A percentile compares a stretch with the other conserved stretches of the same genome.
Conservation (phyloP, 192 early-diverging fungal genomes). For the Phlyctochytrium bullatum region DNA sequence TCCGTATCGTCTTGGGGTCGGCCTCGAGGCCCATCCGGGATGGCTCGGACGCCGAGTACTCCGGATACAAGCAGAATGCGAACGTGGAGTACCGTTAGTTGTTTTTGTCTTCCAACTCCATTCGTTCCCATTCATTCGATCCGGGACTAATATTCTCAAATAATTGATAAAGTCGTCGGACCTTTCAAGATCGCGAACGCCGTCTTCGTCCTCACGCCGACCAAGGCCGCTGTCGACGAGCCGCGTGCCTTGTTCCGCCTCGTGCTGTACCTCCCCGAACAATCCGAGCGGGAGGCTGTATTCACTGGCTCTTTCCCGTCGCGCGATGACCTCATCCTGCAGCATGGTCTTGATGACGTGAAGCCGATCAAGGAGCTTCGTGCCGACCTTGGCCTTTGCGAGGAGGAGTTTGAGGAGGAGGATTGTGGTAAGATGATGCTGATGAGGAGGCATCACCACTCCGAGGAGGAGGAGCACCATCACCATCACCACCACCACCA, state of each 20-base stretch:
- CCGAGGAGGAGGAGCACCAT: too few relatives aligned
- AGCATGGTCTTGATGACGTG: neutral
- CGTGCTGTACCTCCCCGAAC: conserved; percentile 30
- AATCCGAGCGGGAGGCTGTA: conserved; percentile 34
- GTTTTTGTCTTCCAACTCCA: neutral
- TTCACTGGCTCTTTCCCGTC: conserved; percentile 33
- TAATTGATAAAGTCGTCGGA: conserved; percentile 20
- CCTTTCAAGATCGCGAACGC: conserved; percentile 28
- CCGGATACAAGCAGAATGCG: conserved; percentile 32
- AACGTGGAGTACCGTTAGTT: conserved; percentile 31
- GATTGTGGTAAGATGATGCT: neutral
- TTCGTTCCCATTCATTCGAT: neutral
- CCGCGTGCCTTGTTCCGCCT: conserved; percentile 15
- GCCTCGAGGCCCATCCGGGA: conserved; percentile 27
- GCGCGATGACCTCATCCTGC: neutral
- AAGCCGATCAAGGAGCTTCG: neutral
- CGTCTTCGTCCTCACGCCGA: conserved; percentile 25
- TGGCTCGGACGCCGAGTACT: conserved; percentile 37
- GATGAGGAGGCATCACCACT: too few relatives aligned
- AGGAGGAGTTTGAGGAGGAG: neutral
- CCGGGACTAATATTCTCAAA: conserved; percentile 2
- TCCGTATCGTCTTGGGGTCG: conserved; percentile 29
- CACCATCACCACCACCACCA: too few relatives aligned
- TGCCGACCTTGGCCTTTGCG: neutral
- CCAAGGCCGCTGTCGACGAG: neutral